Base-by-base conservation (phyloP, 2,329 filamentous ascomycete species). In the Acrodontium crateriforme region DNA sequence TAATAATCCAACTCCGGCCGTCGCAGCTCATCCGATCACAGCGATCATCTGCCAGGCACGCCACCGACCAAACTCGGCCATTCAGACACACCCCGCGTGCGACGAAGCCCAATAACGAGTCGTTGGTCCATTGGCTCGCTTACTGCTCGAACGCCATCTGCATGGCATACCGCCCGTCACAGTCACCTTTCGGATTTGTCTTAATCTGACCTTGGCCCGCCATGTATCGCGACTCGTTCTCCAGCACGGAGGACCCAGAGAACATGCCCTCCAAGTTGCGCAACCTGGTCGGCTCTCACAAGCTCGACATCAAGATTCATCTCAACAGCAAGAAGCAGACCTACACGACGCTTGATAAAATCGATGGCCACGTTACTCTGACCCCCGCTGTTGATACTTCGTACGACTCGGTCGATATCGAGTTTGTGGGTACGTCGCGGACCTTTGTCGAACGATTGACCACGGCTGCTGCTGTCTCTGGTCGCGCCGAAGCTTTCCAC, bases 371-470 rank as follows among this genome's bases (percentile, higher is more conserved):
- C 15, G 63, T 66, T 5, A 56, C 50, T 11, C 56, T 75, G 30
- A 60, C 55, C 13, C 55, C 62, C 3, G 51, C 57, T n/a, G 51
- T 56, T 25, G 67, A 72, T 27, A 69, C 58, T 3, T 53, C 54
- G 18, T 74, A 74, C 40, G 68, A 74, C 25, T 59, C 69, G 6
- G 50, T 74, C 19, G 62, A 69, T 16, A 71, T 75, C 40, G 58
- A 65, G 3, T 68, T 74, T 31, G 56, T 69, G 36, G 71, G 69
- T 22, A 58, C 57, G 3, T 58, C 60, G 16, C 57, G 59, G 33
- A 67, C 65, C 3, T 62, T 54, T 15, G 62, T 75, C 16, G 71
- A 75, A 42, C 64, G 63, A 28, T 51, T 69, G 22, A 60, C 60
- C 3, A 56, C 60, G 3, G 55, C 65, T 5, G 58, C 67, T 3